Evolutionary conservation across 805 yeast genomes (phyloP), one percentile per base, ranked within the genome.

Genomic region (Candida bentonensis): DNA sequence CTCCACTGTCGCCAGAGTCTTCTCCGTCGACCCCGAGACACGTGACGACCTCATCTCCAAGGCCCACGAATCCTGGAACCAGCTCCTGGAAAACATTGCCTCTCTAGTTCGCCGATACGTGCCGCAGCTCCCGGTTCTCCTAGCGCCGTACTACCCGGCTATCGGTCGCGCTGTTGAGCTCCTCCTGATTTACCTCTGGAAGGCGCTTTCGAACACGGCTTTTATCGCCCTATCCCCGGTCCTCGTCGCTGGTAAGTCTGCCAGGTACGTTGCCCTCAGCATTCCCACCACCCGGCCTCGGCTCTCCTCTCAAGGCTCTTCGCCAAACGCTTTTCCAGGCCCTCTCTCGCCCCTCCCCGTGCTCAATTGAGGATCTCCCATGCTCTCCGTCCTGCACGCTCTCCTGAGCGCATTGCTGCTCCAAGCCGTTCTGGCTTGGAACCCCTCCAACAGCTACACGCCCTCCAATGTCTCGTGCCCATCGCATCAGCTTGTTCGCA

Each of bases 381-480:
- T 15, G 22, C 17, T 2, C n/a, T 27, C 27, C 3, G 22, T 20
- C 13, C 33, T 40, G 17, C 21, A 23, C n/a, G 17, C 7, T 22
- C 15, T 15, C n/a, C 33, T 21, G 17, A n/a, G 36, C 22, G 13
- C 43, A 21, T 3, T 15, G 22, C n/a, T 25, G 39, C 23, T 26
- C 3, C 30, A 36, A 3, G 53, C 46, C 15, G 36, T 34, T 7
- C 23, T 41, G 20, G 55, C 52, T n/a, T 51, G 52, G 48, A 57
- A 65, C 4, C 64, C 67, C 1, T 61, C 69, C 21, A 56, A 64
- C 45, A 57, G 64, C 9, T 73, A 73, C 46, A 73, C 73, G 1
- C 77, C 77, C 1, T 67, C 65, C 2, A 44, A 55, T 3, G 62
- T 67, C n/a, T 49, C 51, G n/a, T 73, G 78, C 46, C 77, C 78